Percentiles rank a stretch among this genome's conserved stretches.
phyloP scores from a whole-genome alignment of 129 eudicot species.

The Ambrosia artemisiifolia region DNA sequence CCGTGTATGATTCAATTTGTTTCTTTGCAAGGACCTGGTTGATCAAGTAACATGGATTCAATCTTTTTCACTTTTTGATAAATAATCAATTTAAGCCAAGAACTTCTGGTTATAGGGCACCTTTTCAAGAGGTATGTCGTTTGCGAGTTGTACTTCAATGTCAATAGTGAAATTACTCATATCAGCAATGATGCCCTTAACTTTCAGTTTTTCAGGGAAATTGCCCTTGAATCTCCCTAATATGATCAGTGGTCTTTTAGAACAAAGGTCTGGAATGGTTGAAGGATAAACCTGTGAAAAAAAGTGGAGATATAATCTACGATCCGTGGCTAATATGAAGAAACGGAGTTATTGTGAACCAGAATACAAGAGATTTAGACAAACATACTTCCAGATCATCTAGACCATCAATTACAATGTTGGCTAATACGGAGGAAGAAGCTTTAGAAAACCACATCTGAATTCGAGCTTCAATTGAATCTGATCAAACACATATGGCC shows the following conservation, averaged over 20 bases:
- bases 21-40: slow-evolving; percentile 56
- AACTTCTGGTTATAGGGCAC: slow-evolving; percentile 24
- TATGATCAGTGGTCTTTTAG: slow-evolving; percentile 61
- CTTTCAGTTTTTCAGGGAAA: slow-evolving; percentile 59
- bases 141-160: slow-evolving; percentile 50
- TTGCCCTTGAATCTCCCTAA: slow-evolving; percentile 71
- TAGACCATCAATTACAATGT: slow-evolving; percentile 54
- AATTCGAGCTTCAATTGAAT: slow-evolving; percentile 56
- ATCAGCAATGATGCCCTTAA: slow-evolving; percentile 53
- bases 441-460: slow-evolving; percentile 57
- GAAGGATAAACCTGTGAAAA: slow-evolving; percentile 65
- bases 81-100: not conserved
- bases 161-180: slow-evolving; percentile 51
- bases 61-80: not conserved
- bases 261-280: slow-evolving; percentile 70
- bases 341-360: not conserved
- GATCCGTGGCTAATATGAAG: not conserved
- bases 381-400: slow-evolving; percentile 69
- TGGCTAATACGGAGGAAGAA: slow-evolving; percentile 57
- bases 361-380: not conserved
- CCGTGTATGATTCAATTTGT: slow-evolving; percentile 59
- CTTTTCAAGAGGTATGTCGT: slow-evolving; percentile 67
- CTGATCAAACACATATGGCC: slow-evolving; percentile 38
- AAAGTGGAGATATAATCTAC: not conserved
- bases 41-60: not conserved